Evolutionary conservation across 768 basidiomycete genomes (phyloP).

Genomic region (Boletus patriciae): DNA sequence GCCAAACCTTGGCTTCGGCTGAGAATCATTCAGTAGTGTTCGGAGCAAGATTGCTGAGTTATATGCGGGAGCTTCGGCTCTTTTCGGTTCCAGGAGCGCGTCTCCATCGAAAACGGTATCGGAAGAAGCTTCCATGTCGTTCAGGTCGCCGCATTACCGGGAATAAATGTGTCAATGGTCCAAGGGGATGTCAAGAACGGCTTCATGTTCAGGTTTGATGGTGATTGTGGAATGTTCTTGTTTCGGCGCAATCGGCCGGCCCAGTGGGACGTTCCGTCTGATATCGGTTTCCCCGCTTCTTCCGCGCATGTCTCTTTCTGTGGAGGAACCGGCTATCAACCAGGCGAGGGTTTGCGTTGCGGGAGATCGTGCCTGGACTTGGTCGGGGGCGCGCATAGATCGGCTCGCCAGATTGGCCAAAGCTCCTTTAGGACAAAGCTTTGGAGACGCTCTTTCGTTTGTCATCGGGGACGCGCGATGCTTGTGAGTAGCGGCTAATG

Average conservation of each 20-base stretch:
- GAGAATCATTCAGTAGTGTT: not conserved
- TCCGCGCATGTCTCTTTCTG: slow-evolving; percentile 26
- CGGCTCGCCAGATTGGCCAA: slow-evolving; percentile 29
- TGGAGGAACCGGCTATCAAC: slow-evolving; percentile 31
- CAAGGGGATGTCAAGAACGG: slow-evolving; percentile 12
- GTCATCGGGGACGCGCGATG: slow-evolving; percentile 2
- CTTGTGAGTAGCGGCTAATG: not conserved
- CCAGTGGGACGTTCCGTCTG: slow-evolving; percentile 19
- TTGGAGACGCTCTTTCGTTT: slow-evolving; percentile 11
- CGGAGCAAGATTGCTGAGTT: not conserved
- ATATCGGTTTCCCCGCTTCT: slow-evolving; percentile 19
- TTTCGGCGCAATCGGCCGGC: slow-evolving; percentile 1
- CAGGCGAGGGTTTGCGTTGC: slow-evolving; percentile 16
- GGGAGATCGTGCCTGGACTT: no score
- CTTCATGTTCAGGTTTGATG: not conserved
- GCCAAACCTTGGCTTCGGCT: slow-evolving; percentile 19
- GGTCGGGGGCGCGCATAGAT: no score
- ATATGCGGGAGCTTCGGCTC: slow-evolving; percentile 14
- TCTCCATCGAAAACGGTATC: slow-evolving; percentile 23
- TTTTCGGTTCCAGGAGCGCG: not conserved
- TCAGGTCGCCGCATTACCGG: slow-evolving; percentile 22
- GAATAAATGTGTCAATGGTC: no score
- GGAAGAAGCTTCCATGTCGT: slow-evolving; percentile 21
- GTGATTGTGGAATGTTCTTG: slow-evolving; percentile 13
- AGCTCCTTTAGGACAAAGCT: slow-evolving; percentile 24